These are phyloP conservation scores for Arabidopsis suecica DNA, from an alignment of 345 rosid species.

Conservation along the genomic window DNA sequence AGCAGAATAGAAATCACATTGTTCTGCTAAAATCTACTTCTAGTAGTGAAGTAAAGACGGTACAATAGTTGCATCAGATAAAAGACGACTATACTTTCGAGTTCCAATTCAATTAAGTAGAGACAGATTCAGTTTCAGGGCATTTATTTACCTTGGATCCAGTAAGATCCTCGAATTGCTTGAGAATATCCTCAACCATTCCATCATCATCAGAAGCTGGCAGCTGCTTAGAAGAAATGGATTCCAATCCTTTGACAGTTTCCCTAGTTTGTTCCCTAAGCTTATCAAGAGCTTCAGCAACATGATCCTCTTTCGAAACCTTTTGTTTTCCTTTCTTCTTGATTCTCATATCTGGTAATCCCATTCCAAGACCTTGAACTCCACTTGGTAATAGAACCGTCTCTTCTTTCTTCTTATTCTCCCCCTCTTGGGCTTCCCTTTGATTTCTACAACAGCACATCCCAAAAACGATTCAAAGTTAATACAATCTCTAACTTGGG, in stretches of 20 bases:
- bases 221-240: constrained; percentile 53
- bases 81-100: neutral
- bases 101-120: neutral
- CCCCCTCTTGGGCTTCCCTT: constrained; percentile 33
- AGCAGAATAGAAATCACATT: neutral
- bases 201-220: constrained; percentile 64
- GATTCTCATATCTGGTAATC: constrained; percentile 85
- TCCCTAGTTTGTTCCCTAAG: constrained; percentile 88
- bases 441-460: constrained; percentile 45
- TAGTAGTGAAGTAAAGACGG: neutral
- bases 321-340: constrained; percentile 79
- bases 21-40: neutral
- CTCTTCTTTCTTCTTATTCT: constrained; percentile 46
- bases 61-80: neutral
- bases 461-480: neutral
- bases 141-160: constrained; percentile 69
- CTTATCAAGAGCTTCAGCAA: constrained; percentile 75
- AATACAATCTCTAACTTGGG: neutral
- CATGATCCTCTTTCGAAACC: constrained; percentile 70
- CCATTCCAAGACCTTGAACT: constrained; percentile 88
- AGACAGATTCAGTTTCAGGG: neutral
- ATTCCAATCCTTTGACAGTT: constrained; percentile 81
- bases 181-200: constrained; percentile 83
- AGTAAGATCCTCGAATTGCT: constrained; percentile 91
- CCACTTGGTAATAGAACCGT: constrained; percentile 57